A percentile compares a stretch with the other conserved stretches of the same genome.
phyloP scores from a whole-genome alignment of 1,284 basidiomycete genomes.

The Melampsora larici-populina region DNA sequence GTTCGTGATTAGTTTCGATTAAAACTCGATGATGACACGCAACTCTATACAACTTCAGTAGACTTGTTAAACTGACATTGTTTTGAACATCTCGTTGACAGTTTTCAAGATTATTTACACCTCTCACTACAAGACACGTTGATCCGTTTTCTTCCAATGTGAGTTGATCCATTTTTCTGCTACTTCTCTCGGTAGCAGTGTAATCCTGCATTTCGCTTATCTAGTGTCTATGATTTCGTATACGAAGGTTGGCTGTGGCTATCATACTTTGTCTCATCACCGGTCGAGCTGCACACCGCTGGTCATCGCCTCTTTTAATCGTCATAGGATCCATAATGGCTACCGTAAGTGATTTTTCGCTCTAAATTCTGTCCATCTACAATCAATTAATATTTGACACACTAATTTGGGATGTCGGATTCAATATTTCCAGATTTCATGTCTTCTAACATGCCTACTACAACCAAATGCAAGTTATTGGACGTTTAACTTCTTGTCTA shows the following conservation, averaged over 20 bases:
- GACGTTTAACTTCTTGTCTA: constrained; percentile 22
- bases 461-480: constrained; percentile 36
- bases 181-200: background rate
- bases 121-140: constrained; percentile 13
- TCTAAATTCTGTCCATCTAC: background rate
- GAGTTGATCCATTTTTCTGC: background rate
- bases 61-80: too few relatives aligned
- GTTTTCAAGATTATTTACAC: constrained; percentile 36
- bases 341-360: background rate
- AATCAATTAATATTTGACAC: background rate
- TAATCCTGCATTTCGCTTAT: background rate
- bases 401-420: background rate
- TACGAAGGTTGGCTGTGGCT: background rate
- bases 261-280: too few relatives aligned
- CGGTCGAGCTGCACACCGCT: too few relatives aligned
- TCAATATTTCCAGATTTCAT: background rate
- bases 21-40: background rate
- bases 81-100: background rate
- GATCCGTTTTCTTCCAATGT: constrained; percentile 39
- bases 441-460: constrained; percentile 20
- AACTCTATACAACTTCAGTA: background rate
- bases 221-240: background rate
- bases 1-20: background rate
- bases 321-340: constrained; percentile 23
- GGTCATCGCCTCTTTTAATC: constrained; percentile 22